A percentile compares a stretch with the other conserved stretches of the same genome.
phyloP scores from a whole-genome alignment of 192 early-diverging fungal species.

The Nowakowskiella sp. region DNA sequence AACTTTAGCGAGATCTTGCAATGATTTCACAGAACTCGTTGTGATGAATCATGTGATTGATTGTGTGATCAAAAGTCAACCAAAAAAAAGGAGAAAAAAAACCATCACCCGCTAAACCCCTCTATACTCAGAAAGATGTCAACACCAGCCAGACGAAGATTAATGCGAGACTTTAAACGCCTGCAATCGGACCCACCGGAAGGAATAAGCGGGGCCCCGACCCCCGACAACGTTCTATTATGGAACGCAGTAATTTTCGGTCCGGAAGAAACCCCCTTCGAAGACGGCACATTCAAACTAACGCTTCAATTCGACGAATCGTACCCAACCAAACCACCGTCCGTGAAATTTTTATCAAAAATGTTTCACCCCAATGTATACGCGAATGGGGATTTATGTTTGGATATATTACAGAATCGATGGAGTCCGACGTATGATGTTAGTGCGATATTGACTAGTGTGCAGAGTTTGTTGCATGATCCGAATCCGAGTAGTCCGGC shows the following conservation, averaged over 20 bases:
- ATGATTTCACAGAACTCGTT: too few relatives aligned
- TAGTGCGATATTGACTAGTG: constrained; percentile 85
- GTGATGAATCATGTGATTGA: too few relatives aligned
- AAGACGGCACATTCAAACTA: constrained; percentile 93
- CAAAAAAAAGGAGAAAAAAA: too few relatives aligned
- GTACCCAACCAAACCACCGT: constrained; percentile 96
- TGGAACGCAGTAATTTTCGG: constrained; percentile 99
- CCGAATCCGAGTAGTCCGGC: constrained; percentile 96
- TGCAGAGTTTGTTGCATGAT: constrained; percentile 93
- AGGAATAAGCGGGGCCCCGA: constrained; percentile 80
- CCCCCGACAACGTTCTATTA: constrained; percentile 91
- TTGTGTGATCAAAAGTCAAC: too few relatives aligned
- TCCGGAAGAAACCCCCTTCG: constrained; percentile 88
- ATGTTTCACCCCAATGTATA: constrained; percentile 99
- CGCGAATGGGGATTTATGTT: constrained; percentile 91
- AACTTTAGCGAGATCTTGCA: too few relatives aligned
- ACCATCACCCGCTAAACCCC: too few relatives aligned
- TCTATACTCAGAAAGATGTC: constrained; percentile 77
- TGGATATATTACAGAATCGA: constrained; percentile 96
- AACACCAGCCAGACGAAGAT: constrained; percentile 81
- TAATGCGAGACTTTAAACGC: constrained; percentile 98
- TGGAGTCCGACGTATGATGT: constrained; percentile 96
- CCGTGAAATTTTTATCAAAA: constrained; percentile 83
- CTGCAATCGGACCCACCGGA: constrained; percentile 90
- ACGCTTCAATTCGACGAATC: constrained; percentile 91